A percentile compares a stretch with the other conserved stretches of the same genome.
These are phyloP conservation scores for Neurospora sp. DNA, from an alignment of 495 filamentous ascomycete genomes.

Conservation along the genomic window DNA sequence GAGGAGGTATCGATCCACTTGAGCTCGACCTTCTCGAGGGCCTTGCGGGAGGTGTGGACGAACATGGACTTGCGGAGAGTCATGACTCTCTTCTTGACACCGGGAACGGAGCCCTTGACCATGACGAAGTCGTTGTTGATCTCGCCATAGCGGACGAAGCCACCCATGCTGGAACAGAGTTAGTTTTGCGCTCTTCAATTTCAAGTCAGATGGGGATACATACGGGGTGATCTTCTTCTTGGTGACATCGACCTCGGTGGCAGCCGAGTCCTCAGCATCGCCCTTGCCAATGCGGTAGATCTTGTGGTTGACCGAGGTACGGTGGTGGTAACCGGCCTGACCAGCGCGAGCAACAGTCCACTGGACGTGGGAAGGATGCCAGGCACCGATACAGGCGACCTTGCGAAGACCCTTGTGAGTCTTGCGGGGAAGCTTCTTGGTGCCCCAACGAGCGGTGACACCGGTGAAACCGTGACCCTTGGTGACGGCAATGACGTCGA, in stretches of 20 bases:
- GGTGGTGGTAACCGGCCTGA: constrained; percentile 99
- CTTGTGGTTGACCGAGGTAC: constrained; percentile 99
- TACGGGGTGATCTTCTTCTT: constrained; percentile 99
- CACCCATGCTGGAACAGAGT: constrained; percentile 67
- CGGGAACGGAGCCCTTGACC: constrained; percentile 93
- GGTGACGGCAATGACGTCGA: constrained; percentile 98
- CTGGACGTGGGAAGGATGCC: constrained; percentile 99
- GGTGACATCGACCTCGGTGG: constrained; percentile 91
- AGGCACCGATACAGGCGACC: constrained; percentile 99
- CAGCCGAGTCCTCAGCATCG: constrained; percentile 76
- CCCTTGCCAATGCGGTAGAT: constrained; percentile 96
- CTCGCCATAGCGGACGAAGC: constrained; percentile 98
- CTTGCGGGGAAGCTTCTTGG: constrained; percentile 99
- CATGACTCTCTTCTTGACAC: constrained; percentile 99
- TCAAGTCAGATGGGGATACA: constrained; percentile 30
- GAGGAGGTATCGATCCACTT: constrained; percentile 99
- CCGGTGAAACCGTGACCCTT: constrained; percentile 98
- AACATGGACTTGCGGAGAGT: constrained; percentile 99
- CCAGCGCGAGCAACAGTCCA: constrained; percentile 99
- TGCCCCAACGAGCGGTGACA: constrained; percentile 98
- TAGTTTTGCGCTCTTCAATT: constrained; percentile 3
- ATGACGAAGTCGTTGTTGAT: constrained; percentile 99
- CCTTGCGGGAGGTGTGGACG: constrained; percentile 86
- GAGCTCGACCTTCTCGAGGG: constrained; percentile 97
- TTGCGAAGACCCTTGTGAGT: constrained; percentile 99